Evolutionary conservation across 2,329 filamentous ascomycete species (phyloP).

Genomic region (Scytalidium sp.): DNA sequence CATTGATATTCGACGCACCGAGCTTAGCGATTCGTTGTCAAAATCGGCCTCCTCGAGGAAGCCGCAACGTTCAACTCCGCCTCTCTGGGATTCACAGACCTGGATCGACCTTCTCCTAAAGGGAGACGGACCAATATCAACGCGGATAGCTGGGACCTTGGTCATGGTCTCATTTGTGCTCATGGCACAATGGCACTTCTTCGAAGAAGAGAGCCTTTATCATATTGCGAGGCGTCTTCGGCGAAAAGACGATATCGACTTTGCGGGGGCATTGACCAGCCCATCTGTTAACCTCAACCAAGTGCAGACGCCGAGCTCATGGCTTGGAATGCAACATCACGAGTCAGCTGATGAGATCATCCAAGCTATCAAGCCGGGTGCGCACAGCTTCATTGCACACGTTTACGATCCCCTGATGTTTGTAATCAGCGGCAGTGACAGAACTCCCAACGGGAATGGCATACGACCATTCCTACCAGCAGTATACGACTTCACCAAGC

Average conservation of each 20-base stretch:
- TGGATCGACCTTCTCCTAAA: constrained; percentile 63
- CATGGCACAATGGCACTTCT: constrained; percentile 76
- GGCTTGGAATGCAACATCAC: constrained; percentile 75
- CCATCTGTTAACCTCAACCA: constrained; percentile 65
- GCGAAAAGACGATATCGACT: constrained; percentile 11
- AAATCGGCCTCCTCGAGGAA: constrained; percentile 4
- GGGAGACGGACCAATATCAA: constrained; percentile 66
- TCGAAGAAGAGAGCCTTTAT: constrained; percentile 52
- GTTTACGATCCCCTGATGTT: constrained; percentile 75
- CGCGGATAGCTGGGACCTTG: constrained; percentile 70
- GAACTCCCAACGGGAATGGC: constrained; percentile 47
- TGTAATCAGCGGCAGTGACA: constrained; percentile 65
- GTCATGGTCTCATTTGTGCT: constrained; percentile 71
- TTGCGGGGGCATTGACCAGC: constrained; percentile 28
- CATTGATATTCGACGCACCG: constrained; percentile 73
- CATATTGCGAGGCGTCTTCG: constrained; percentile 34
- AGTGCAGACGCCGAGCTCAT: constrained; percentile 71
- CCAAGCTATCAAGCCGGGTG: constrained; percentile 68
- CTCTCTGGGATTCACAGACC: constrained; percentile 27
- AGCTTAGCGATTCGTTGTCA: constrained; percentile 69
- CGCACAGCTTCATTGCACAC: constrained; percentile 68
- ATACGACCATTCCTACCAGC: constrained; percentile 50
- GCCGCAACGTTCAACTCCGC: constrained; percentile 18
- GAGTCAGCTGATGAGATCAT: constrained; percentile 76
- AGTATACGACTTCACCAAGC: constrained; percentile 65